Conservation (phyloP, 164 flowering plant species). For the Pachysandra terminalis region DNA sequence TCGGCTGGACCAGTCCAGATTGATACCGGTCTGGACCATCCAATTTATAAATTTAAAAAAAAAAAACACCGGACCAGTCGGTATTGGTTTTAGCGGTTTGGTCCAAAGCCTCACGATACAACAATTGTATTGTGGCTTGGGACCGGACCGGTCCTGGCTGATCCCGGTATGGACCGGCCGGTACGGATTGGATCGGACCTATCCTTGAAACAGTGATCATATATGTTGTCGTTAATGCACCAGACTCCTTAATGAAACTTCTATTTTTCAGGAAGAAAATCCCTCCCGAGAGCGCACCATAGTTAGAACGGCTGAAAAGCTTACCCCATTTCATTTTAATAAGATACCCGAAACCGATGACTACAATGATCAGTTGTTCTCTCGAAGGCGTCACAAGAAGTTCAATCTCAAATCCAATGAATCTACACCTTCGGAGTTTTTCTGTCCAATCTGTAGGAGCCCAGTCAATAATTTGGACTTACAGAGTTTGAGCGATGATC, state of each 20-base stretch:
- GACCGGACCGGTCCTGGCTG: too few species aligned
- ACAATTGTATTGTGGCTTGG: too few species aligned
- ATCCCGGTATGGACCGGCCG: too few species aligned
- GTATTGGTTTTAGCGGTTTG: too few species aligned
- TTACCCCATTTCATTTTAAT: slow-evolving; percentile 81
- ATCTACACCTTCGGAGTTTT: slow-evolving; percentile 55
- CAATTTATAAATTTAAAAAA: too few species aligned
- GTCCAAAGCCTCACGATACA: too few species aligned
- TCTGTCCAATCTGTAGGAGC: slow-evolving; percentile 71
- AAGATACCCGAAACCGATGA: slow-evolving; percentile 50
- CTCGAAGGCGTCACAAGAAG: slow-evolving; percentile 62
- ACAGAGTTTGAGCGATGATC: slow-evolving; percentile 19
- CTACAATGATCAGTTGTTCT: slow-evolving; percentile 35
- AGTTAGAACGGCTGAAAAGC: slow-evolving; percentile 92
- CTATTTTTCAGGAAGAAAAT: slow-evolving; percentile 73
- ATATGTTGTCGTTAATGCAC: not conserved
- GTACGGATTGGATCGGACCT: too few species aligned
- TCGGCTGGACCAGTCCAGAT: too few species aligned
- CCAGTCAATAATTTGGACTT: slow-evolving; percentile 50
- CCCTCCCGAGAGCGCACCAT: slow-evolving; percentile 89
- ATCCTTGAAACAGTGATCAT: too few species aligned
- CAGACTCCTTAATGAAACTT: not conserved
- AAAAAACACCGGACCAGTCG: too few species aligned
- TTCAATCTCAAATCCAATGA: slow-evolving; percentile 43
- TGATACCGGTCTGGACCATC: too few species aligned